A percentile compares a stretch with the other conserved stretches of the same genome.
Evolutionary conservation across 306 rosid genomes (phyloP).

Genomic region (Casuarina equisetifolia): DNA sequence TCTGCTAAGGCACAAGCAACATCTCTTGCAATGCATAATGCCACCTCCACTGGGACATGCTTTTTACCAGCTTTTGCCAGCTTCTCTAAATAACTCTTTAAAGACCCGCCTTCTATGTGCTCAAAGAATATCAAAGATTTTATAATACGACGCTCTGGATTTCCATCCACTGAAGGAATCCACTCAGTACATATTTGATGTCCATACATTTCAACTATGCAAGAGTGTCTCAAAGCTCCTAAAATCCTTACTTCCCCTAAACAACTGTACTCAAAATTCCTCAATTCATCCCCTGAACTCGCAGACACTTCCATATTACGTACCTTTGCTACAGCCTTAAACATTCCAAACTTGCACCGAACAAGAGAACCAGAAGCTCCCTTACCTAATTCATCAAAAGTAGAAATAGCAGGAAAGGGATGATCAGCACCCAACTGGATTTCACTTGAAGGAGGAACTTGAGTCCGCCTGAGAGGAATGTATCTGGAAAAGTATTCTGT

Average conservation of each 20-base stretch:
- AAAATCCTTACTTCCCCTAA: slow-evolving; percentile 94
- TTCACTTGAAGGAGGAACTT: slow-evolving; percentile 42
- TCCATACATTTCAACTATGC: slow-evolving; percentile 91
- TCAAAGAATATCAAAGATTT: slow-evolving; percentile 84
- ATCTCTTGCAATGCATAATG: slow-evolving; percentile 71
- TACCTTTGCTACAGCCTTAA: slow-evolving; percentile 89
- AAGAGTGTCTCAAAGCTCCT: slow-evolving; percentile 75
- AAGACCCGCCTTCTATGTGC: slow-evolving; percentile 80
- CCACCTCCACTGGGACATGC: slow-evolving; percentile 63
- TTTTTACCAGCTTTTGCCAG: slow-evolving; percentile 69
- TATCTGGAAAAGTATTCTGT: slow-evolving; percentile 88
- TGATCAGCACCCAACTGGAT: slow-evolving; percentile 36
- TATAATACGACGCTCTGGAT: slow-evolving; percentile 51
- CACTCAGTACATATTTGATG: slow-evolving; percentile 81
- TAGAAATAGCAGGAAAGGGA: slow-evolving; percentile 62
- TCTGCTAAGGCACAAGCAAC: slow-evolving; percentile 80
- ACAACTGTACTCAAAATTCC: slow-evolving; percentile 74
- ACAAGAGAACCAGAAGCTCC: slow-evolving; percentile 60
- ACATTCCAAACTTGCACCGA: slow-evolving; percentile 66
- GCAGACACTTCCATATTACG: slow-evolving; percentile 61
- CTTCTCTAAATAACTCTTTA: slow-evolving; percentile 74
- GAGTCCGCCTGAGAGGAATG: slow-evolving; percentile 69
- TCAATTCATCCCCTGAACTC: slow-evolving; percentile 56
- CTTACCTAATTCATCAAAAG: slow-evolving; percentile 56
- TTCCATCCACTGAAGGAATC: slow-evolving; percentile 69